Conservation (phyloP, 306 rosid species). For the Dalbergia oliveri region DNA sequence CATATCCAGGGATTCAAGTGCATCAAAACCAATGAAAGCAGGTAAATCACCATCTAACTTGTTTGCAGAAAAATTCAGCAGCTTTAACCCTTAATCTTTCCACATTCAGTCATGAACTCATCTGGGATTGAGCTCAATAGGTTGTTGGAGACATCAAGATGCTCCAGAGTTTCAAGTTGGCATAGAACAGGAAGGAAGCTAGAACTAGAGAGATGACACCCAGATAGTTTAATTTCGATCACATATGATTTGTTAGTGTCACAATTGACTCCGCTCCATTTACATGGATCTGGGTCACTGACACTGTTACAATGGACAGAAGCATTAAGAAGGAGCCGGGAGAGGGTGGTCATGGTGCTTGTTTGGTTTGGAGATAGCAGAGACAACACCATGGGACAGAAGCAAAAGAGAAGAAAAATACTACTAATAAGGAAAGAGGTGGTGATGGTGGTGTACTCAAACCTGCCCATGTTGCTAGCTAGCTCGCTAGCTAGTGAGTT, state of each 20-base stretch:
- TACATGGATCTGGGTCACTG: slow-evolving; percentile 62
- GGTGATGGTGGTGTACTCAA: slow-evolving; percentile 30
- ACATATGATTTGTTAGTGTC: slow-evolving; percentile 48
- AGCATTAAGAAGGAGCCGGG: slow-evolving; percentile 30
- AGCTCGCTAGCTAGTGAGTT: background rate
- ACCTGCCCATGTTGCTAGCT: slow-evolving; percentile 57
- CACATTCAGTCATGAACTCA: slow-evolving; percentile 63
- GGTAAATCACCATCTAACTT: slow-evolving; percentile 58
- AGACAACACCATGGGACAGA: slow-evolving; percentile 60
- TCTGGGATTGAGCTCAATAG: slow-evolving; percentile 52
- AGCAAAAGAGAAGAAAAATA: slow-evolving; percentile 43
- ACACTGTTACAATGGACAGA: slow-evolving; percentile 45
- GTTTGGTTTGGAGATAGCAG: slow-evolving; percentile 60
- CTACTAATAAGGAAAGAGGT: slow-evolving; percentile 13
- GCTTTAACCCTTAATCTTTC: slow-evolving; percentile 53
- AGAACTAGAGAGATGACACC: slow-evolving; percentile 50
- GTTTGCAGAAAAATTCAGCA: slow-evolving; percentile 67
- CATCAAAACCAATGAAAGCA: slow-evolving; percentile 61
- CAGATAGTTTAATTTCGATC: slow-evolving; percentile 48
- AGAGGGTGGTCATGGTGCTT: slow-evolving; percentile 54
- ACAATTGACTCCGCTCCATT: slow-evolving; percentile 74
- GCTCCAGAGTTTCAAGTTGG: slow-evolving; percentile 65
- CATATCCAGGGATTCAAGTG: slow-evolving; percentile 70
- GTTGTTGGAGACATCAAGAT: slow-evolving; percentile 69
- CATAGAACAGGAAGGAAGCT: slow-evolving; percentile 61